phyloP scores from a whole-genome alignment of 148 eudicot species.

The Amaranthus cruentus region DNA sequence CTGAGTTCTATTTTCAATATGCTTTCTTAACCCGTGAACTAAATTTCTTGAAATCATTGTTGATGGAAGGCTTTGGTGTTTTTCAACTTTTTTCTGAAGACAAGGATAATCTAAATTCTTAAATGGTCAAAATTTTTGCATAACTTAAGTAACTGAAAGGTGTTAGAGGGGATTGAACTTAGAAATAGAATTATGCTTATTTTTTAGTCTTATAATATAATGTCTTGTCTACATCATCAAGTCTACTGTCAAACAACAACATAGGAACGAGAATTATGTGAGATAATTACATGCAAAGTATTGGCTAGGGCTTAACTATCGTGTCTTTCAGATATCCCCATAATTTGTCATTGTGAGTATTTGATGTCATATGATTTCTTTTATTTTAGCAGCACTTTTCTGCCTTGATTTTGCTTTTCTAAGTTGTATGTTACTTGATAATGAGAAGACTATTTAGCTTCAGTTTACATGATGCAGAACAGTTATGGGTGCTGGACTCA shows the following conservation, averaged over 20 bases:
- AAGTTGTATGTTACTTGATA: slow-evolving; percentile 2
- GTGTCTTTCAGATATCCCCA: not conserved
- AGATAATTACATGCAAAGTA: not conserved
- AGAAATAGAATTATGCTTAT: not conserved
- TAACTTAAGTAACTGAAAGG: not conserved
- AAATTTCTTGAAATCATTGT: not conserved
- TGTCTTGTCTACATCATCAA: not conserved
- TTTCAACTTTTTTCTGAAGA: not conserved
- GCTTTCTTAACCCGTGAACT: not conserved
- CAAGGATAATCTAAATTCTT: not conserved
- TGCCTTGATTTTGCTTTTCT: not conserved
- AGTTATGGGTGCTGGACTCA: slow-evolving; percentile 96
- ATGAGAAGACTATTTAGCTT: slow-evolving; percentile 19
- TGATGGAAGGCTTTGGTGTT: not conserved
- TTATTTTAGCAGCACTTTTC: not conserved
- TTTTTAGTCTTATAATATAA: not conserved
- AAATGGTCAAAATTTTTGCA: not conserved
- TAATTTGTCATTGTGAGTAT: not conserved
- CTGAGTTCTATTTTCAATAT: not conserved
- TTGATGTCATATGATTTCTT: not conserved
- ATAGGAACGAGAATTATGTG: not conserved
- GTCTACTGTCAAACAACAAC: not conserved
- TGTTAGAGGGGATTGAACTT: not conserved
- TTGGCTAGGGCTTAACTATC: not conserved
- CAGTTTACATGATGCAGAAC: slow-evolving; percentile 59